Evolutionary conservation across 352 stramenopile species (phyloP).

Genomic region (Globisporangium uncinulatum): DNA sequence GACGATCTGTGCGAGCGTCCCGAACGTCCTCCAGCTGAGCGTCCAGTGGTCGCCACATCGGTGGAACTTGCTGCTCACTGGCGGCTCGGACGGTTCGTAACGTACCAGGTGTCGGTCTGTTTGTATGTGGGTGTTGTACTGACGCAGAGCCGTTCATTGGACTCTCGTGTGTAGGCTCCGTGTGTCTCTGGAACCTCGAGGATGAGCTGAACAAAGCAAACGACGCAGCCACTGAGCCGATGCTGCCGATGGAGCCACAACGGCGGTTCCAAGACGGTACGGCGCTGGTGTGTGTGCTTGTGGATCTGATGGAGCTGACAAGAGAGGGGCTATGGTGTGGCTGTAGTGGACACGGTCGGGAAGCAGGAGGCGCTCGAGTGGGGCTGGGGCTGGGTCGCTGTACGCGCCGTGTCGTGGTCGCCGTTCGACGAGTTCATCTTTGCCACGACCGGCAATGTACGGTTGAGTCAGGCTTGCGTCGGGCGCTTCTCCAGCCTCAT

Average conservation of each 20-base stretch:
- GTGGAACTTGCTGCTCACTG: slow-evolving; percentile 75
- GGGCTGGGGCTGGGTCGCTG: slow-evolving; percentile 76
- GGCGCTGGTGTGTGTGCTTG: background rate
- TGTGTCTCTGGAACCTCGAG: slow-evolving; percentile 77
- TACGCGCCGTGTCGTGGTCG: slow-evolving; percentile 74
- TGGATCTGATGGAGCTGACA: background rate
- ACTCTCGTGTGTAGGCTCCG: slow-evolving; percentile 34
- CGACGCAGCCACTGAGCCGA: background rate
- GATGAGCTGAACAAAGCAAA: slow-evolving; percentile 12
- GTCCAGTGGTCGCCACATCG: slow-evolving; percentile 68
- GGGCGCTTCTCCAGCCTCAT: too few species aligned
- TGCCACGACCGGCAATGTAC: slow-evolving; percentile 79
- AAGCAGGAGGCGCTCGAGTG: slow-evolving; percentile 84
- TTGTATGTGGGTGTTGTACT: background rate
- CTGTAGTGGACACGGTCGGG: slow-evolving; percentile 66
- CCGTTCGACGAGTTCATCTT: slow-evolving; percentile 84
- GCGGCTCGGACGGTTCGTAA: slow-evolving; percentile 61
- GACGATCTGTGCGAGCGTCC: slow-evolving; percentile 36
- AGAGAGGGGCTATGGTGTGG: background rate
- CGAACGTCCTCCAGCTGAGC: slow-evolving; percentile 52
- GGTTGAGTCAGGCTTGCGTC: too few species aligned
- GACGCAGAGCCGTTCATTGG: background rate
- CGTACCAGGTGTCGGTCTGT: background rate
- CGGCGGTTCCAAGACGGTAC: slow-evolving; percentile 76
- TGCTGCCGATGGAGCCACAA: slow-evolving; percentile 73